Percentiles rank a stretch among this genome's conserved stretches.
phyloP scores from a whole-genome alignment of 208 protist genomes.

The Histomonas meleagridis region DNA sequence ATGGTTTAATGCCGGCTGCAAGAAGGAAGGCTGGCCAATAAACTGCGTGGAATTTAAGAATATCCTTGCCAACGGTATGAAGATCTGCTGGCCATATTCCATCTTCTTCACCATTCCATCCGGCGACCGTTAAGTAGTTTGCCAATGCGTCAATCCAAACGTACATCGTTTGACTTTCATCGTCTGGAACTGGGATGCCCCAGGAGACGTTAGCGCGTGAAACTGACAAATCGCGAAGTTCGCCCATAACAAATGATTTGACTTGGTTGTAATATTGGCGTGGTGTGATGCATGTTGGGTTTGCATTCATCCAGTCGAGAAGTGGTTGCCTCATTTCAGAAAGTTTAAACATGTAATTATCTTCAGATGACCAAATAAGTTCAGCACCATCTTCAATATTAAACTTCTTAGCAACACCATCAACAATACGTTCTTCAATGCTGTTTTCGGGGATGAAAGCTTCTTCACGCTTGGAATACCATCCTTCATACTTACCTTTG shows the following conservation, averaged over 20 bases:
- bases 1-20: conserved; percentile 72
- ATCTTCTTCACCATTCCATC: conserved; percentile 44
- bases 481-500: conserved; percentile 85
- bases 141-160: conserved; percentile 98
- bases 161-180: conserved; percentile 64
- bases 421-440: conserved; percentile 32
- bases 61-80: conserved; percentile 77
- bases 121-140: conserved; percentile 88
- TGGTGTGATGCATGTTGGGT: conserved; percentile 69
- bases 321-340: conserved; percentile 68
- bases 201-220: conserved; percentile 78
- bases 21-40: conserved; percentile 97
- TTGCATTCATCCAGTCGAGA: conserved; percentile 60
- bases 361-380: conserved; percentile 81
- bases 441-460: conserved; percentile 64
- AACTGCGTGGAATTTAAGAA: conserved; percentile 93
- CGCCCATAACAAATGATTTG: conserved; percentile 58
- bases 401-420: not conserved
- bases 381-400: conserved; percentile 46
- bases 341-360: conserved; percentile 94
- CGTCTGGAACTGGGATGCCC: conserved; percentile 85
- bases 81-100: conserved; percentile 33
- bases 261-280: conserved; percentile 69
- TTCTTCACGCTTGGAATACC: conserved; percentile 93
- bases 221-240: conserved; percentile 75